Conservation (phyloP, 805 yeast species). For the Cyberlindnera euphorbiiphila region DNA sequence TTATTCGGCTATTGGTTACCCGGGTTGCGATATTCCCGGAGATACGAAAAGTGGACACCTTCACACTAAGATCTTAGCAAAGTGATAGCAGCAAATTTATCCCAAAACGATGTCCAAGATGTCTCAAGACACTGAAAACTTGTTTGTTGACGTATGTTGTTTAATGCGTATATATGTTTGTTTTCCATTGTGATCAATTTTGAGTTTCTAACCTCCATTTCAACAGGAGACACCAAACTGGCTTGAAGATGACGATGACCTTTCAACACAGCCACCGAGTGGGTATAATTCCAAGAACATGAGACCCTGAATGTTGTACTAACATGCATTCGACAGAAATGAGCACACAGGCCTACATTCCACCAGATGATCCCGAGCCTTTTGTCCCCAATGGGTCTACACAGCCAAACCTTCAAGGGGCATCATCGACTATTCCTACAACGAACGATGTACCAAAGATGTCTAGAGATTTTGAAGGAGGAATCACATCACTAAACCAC, state of each 20-base stretch:
- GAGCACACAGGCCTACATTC: constrained; percentile 31
- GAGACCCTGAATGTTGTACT: constrained; percentile 2
- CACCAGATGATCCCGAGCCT: constrained; percentile 29
- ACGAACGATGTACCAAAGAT: constrained; percentile 8
- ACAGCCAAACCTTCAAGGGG: too few relatives aligned
- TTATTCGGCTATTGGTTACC: too few relatives aligned
- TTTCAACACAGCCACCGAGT: constrained; percentile 12
- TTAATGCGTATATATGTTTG: background rate
- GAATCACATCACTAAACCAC: constrained; percentile 52
- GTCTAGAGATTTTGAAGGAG: constrained; percentile 33
- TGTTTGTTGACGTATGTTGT: constrained; percentile 12
- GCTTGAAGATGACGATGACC: constrained; percentile 25
- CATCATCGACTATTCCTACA: constrained; percentile 1
- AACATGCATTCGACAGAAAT: constrained; percentile 9
- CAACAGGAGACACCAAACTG: constrained; percentile 14
- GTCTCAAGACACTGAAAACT: constrained; percentile 7
- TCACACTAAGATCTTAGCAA: too few relatives aligned
- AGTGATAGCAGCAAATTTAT: too few relatives aligned
- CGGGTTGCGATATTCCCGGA: too few relatives aligned
- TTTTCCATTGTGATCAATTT: background rate
- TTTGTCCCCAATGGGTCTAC: background rate
- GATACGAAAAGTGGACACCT: too few relatives aligned
- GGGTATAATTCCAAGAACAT: background rate
- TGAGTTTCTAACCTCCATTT: constrained; percentile 8
- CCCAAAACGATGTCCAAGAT: constrained; percentile 2